These are phyloP conservation scores for Blastomyces parvus DNA, from an alignment of 2,329 filamentous ascomycete genomes.

Conservation along the genomic window DNA sequence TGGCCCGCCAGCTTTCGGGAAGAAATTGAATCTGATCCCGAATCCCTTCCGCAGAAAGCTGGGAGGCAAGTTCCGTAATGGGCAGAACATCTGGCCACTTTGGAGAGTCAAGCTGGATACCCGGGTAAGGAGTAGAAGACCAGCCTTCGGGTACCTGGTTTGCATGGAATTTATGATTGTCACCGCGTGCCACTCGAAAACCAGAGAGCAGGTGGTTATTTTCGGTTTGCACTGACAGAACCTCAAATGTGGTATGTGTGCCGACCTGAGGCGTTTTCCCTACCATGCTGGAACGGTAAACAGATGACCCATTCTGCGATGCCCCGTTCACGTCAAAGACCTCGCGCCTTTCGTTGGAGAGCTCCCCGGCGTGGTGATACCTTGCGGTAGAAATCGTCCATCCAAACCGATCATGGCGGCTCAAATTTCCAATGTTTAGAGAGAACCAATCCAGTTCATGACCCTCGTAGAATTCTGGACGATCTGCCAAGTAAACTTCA, in stretches of 20 bases:
- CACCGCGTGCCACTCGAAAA: background rate
- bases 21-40: background rate
- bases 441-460: conserved; percentile 10
- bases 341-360: background rate
- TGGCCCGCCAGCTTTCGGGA: background rate
- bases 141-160: background rate
- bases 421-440: background rate
- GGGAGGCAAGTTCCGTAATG: background rate
- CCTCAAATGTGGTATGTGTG: background rate
- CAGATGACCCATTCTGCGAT: background rate
- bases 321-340: conserved; percentile 1
- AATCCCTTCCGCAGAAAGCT: background rate
- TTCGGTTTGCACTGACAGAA: background rate
- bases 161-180: background rate
- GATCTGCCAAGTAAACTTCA: background rate
- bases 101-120: background rate
- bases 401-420: background rate
- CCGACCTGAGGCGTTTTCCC: background rate
- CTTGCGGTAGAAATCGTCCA: background rate
- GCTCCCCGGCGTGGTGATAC: background rate
- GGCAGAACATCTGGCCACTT: background rate
- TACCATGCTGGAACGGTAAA: background rate
- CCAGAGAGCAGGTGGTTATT: background rate
- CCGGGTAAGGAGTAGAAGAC: background rate
- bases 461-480: background rate